These are phyloP conservation scores for Theobroma grandiflorum DNA, from an alignment of 441 rosid genomes.

Conservation along the genomic window DNA sequence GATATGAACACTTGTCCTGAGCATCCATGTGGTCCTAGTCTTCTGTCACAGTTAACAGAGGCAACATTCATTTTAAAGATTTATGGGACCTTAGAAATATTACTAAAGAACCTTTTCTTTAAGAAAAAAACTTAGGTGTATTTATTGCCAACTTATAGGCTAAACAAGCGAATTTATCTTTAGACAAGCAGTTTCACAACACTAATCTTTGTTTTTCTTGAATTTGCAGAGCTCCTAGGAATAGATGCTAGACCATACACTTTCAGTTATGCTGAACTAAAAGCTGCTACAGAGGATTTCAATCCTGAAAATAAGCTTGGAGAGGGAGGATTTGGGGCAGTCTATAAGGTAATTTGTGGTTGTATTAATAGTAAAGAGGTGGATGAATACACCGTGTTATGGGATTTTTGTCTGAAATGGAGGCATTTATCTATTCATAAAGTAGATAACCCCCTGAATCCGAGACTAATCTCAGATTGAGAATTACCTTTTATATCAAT, in stretches of 20 bases:
- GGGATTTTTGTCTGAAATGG: background rate
- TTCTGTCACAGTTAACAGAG: background rate
- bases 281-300: constrained; percentile 54
- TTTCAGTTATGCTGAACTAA: constrained; percentile 55
- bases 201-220: constrained; percentile 11
- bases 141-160: background rate
- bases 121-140: background rate
- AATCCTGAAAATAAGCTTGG: constrained; percentile 57
- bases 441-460: background rate
- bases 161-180: background rate
- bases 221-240: constrained; percentile 38
- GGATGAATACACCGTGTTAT: background rate
- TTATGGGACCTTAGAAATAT: background rate
- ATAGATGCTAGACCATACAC: constrained; percentile 48
- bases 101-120: background rate
- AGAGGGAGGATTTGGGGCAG: constrained; percentile 65
- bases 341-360: constrained; percentile 39
- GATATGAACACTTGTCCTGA: background rate
- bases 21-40: background rate
- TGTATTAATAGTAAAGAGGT: background rate
- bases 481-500: constrained; percentile 16
- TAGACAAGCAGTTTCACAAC: background rate
- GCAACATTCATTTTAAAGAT: background rate
- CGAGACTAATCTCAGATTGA: background rate
- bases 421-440: background rate